These are phyloP conservation scores for Paramecium sonneborni DNA, from an alignment of 73 alveolate genomes.

Conservation along the genomic window DNA sequence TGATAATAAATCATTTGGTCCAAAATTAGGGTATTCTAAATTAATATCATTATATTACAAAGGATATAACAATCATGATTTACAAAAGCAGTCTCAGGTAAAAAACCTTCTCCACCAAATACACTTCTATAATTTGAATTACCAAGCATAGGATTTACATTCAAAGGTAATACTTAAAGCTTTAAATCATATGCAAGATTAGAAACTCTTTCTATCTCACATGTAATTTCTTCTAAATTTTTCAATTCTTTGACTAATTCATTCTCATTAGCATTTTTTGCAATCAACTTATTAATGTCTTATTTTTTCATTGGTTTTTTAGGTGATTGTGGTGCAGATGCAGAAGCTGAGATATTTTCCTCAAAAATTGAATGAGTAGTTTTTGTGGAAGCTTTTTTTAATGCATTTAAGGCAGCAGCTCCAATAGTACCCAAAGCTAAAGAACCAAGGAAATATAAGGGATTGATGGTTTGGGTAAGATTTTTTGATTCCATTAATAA, in stretches of 20 bases:
- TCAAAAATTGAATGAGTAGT: background rate
- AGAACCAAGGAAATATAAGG: constrained; percentile 2
- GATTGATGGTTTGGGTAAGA: constrained; percentile 28
- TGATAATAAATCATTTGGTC: constrained; percentile 56
- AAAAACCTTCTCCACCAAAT: constrained; percentile 60
- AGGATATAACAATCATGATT: constrained; percentile 59
- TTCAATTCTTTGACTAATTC: constrained; percentile 60
- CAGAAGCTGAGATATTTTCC: background rate
- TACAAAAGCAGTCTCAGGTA: constrained; percentile 64
- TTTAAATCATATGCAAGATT: constrained; percentile 56
- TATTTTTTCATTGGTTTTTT: background rate
- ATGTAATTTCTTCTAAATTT: constrained; percentile 55
- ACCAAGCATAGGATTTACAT: constrained; percentile 6
- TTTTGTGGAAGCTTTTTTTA: background rate
- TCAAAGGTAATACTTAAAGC: background rate
- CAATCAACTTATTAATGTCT: constrained; percentile 3
- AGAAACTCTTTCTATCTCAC: constrained; percentile 67
- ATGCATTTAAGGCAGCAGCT: constrained; percentile 14
- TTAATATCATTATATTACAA: background rate
- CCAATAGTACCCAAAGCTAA: constrained; percentile 28
- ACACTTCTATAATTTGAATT: constrained; percentile 46
- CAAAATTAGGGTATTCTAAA: constrained; percentile 55
- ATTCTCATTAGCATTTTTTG: constrained; percentile 38
- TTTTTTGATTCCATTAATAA: background rate
- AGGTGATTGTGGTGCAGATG: constrained; percentile 6